A percentile compares a stretch with the other conserved stretches of the same genome.
phyloP scores from a whole-genome alignment of 345 rosid species.

The Crucihimalaya himalaica region DNA sequence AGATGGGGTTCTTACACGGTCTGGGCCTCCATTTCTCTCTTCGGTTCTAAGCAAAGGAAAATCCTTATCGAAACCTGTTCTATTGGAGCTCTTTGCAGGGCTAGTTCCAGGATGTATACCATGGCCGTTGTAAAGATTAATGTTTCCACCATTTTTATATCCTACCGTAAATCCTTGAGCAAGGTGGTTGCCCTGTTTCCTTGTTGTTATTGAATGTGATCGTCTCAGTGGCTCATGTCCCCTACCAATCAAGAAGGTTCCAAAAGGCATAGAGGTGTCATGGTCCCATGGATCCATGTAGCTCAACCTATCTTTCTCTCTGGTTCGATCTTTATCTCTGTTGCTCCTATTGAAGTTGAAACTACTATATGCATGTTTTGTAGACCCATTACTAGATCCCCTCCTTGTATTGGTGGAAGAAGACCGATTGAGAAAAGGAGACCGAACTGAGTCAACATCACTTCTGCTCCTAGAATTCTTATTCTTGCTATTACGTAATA shows the following conservation, averaged over 20 bases:
- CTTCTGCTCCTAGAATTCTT: slow-evolving; percentile 52
- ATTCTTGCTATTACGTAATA: slow-evolving; percentile 50
- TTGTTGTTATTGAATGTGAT: slow-evolving; percentile 52
- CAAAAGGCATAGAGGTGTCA: slow-evolving; percentile 48
- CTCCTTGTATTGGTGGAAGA: slow-evolving; percentile 67
- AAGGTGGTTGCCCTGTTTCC: slow-evolving; percentile 49
- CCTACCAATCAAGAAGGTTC: slow-evolving; percentile 40
- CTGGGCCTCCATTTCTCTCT: slow-evolving; percentile 50
- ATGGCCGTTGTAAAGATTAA: slow-evolving; percentile 39
- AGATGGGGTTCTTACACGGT: slow-evolving; percentile 58
- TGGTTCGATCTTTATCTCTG: slow-evolving; percentile 67
- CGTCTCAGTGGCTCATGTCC: slow-evolving; percentile 56
- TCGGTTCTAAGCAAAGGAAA: slow-evolving; percentile 68
- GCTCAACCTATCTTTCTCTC: slow-evolving; percentile 54
- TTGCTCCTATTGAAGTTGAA: slow-evolving; percentile 69
- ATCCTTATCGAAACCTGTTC: slow-evolving; percentile 56
- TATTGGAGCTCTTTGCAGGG: slow-evolving; percentile 35
- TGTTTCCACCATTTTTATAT: slow-evolving; percentile 40
- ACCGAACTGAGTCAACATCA: slow-evolving; percentile 58
- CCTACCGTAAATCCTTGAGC: slow-evolving; percentile 46
- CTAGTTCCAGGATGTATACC: slow-evolving; percentile 38
- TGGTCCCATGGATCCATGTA: slow-evolving; percentile 47
- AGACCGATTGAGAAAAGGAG: slow-evolving; percentile 55
- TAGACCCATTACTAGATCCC: slow-evolving; percentile 66
- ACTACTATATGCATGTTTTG: slow-evolving; percentile 75